Base-by-base conservation (phyloP, 805 yeast species). In the Candida nonsorbophila region DNA sequence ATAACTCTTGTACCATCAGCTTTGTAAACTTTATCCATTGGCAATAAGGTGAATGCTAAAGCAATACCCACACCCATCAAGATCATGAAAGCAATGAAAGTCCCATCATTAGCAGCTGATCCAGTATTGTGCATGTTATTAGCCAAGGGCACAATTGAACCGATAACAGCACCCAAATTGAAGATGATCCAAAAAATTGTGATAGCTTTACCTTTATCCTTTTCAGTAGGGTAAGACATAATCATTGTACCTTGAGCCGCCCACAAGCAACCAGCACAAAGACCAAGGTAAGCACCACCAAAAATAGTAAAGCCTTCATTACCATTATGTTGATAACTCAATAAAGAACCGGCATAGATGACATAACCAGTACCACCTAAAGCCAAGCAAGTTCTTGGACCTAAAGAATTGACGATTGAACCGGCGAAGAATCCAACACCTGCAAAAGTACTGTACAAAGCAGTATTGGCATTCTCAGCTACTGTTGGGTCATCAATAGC, bases 141-240 rank as follows among this genome's bases (percentile, higher is more conserved):
- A 24, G 65, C 75, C 45, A 76, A 64, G n/a, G 81, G 79, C 39
- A 75, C 67, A 24, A 72, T 53, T 10, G 72, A 55, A 25, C 82
- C 82, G 39, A 75, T 70, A 30, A 75, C 80, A 8, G 74, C 76
- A 47, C 81, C 82, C 37, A 72, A 51, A 52, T 74, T 72, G 59
- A 76, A 75, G 31, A 76, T 73, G 38, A 70, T 59, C 81, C 81
- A 75, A 48, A 74, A 75, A 11, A 66, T 52, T 62, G 71, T 69
- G 28, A 76, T 62, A 28, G 69, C 74, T 19, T 52, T 52, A 25
- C 77, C 81, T 53, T 75, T 75, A n/a, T 38, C 53, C 20, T 52
- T 43, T 51, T 75, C 81, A 13, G 70, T 48, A 2, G 80, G 73
- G 38, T 75, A 75, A n/a, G 75, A 56, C 69, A 75, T 67, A 38